phyloP scores from a whole-genome alignment of 148 eudicot species.

The Selenicereus undatus region DNA sequence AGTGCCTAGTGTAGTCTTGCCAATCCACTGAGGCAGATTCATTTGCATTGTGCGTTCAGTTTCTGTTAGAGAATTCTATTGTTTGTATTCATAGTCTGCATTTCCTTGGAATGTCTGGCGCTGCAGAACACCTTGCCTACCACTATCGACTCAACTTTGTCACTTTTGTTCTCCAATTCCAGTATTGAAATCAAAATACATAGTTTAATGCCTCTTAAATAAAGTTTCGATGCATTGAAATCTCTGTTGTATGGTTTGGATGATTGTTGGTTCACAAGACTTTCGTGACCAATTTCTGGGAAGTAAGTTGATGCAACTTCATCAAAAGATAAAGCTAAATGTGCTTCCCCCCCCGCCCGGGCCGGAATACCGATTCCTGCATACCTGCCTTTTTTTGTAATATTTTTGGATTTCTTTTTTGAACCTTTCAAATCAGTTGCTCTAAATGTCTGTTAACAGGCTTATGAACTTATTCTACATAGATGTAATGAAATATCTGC shows the following conservation, averaged over 20 bases:
- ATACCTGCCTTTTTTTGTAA: background rate
- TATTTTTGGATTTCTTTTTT: background rate
- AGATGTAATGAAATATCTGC: constrained; percentile 13
- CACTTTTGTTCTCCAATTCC: background rate
- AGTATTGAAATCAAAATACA: background rate
- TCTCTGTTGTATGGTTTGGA: background rate
- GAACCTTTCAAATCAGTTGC: background rate
- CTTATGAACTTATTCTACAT: background rate
- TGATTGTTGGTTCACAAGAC: background rate
- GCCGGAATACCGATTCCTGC: background rate
- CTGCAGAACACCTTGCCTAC: background rate
- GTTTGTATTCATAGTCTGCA: background rate
- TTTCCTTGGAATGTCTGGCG: background rate
- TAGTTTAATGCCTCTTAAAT: background rate
- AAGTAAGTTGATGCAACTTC: background rate
- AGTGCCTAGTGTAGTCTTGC: background rate
- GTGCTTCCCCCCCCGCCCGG: background rate
- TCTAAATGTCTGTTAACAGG: background rate
- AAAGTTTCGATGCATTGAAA: background rate
- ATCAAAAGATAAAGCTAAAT: background rate
- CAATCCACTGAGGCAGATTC: background rate
- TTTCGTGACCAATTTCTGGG: background rate
- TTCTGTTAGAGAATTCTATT: background rate
- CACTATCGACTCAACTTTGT: background rate
- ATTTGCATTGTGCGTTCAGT: constrained; percentile 1